Conservation (phyloP, 306 rosid genomes). For the Glycine soja region DNA sequence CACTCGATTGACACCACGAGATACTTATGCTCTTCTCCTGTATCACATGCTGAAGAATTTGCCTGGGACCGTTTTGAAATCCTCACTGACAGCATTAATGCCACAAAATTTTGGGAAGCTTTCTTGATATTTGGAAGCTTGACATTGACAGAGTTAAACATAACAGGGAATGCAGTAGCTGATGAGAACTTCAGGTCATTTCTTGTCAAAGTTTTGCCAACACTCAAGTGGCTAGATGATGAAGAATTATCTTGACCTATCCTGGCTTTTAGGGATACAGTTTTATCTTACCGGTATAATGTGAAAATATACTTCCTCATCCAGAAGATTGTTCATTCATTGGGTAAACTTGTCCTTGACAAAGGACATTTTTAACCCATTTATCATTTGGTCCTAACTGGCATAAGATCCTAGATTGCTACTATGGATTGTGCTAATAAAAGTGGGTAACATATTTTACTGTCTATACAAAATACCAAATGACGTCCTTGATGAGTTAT, state of each 20-base stretch:
- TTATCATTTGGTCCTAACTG: constrained; percentile 28
- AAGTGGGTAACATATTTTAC: neutral
- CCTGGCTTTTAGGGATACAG: neutral
- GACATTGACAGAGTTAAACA: constrained; percentile 68
- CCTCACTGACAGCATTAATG: constrained; percentile 43
- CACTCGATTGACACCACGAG: constrained; percentile 77
- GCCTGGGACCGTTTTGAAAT: constrained; percentile 54
- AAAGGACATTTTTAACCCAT: neutral
- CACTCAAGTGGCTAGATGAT: constrained; percentile 48
- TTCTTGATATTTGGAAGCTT: constrained; percentile 67
- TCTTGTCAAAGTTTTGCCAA: constrained; percentile 67
- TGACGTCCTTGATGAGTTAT: neutral
- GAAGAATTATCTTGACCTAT: constrained; percentile 45
- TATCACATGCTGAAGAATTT: constrained; percentile 72
- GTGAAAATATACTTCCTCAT: no score
- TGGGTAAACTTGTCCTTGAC: neutral
- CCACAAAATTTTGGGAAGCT: constrained; percentile 71
- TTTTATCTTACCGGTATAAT: no score
- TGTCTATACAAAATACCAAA: neutral
- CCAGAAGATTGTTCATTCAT: no score
- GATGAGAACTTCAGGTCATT: constrained; percentile 66
- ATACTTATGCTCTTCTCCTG: constrained; percentile 77
- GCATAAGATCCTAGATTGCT: constrained; percentile 10
- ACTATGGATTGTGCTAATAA: neutral
- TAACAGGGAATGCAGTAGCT: constrained; percentile 64